phyloP scores from a whole-genome alignment of 352 stramenopile species.

The Pythium brachiatum region DNA sequence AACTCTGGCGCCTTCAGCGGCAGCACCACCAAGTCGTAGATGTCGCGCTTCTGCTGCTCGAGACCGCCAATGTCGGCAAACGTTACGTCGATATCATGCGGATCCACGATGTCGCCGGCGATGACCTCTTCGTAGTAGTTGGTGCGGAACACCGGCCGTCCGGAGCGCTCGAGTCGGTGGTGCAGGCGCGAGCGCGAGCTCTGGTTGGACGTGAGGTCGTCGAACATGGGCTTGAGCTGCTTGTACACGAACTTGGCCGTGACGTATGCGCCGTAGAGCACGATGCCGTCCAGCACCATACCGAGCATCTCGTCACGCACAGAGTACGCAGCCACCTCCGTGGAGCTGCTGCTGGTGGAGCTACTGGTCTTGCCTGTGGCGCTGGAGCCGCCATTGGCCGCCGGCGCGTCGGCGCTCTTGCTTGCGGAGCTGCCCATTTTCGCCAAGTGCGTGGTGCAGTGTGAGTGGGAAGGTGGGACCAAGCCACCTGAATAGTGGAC shows the following conservation, averaged over 20 bases:
- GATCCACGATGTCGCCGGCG: slow-evolving; percentile 93
- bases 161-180: slow-evolving; percentile 59
- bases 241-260: slow-evolving; percentile 85
- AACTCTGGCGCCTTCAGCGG: slow-evolving; percentile 90
- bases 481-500: slow-evolving; percentile 14
- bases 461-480: neutral
- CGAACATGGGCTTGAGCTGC: slow-evolving; percentile 81
- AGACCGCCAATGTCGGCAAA: slow-evolving; percentile 97
- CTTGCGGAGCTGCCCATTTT: slow-evolving; percentile 56
- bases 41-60: slow-evolving; percentile 95
- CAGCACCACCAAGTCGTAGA: slow-evolving; percentile 95
- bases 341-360: neutral
- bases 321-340: slow-evolving; percentile 29
- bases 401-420: slow-evolving; percentile 43
- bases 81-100: slow-evolving; percentile 86
- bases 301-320: slow-evolving; percentile 56
- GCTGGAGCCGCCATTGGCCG: slow-evolving; percentile 2
- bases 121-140: slow-evolving; percentile 91
- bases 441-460: neutral
- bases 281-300: slow-evolving; percentile 70
- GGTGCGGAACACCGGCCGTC: slow-evolving; percentile 67
- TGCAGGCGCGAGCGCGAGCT: slow-evolving; percentile 71
- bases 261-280: slow-evolving; percentile 84
- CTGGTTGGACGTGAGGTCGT: slow-evolving; percentile 67
- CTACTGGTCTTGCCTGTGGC: neutral